Evolutionary conservation across 2,329 filamentous ascomycete genomes (phyloP).

Genomic region (Hymenoscyphus fructigenus): DNA sequence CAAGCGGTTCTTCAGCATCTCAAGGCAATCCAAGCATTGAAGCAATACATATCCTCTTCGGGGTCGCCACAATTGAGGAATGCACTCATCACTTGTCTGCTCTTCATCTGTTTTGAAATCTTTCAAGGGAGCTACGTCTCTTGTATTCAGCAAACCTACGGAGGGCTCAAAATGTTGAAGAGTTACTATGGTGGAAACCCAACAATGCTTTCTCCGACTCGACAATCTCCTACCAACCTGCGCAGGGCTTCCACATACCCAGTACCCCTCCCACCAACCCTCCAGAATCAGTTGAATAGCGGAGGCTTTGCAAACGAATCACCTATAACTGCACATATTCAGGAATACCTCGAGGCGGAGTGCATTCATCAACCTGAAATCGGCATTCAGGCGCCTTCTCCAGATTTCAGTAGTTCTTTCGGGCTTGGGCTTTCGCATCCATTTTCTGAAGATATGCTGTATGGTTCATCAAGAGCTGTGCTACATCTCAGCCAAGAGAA

Average conservation of each 20-base stretch:
- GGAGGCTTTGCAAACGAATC: constrained; percentile 21
- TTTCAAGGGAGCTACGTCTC: constrained; percentile 52
- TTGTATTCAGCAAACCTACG: constrained; percentile 60
- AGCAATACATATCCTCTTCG: constrained; percentile 45
- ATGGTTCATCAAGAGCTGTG: neutral
- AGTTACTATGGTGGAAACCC: constrained; percentile 34
- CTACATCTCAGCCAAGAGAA: neutral
- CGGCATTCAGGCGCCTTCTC: constrained; percentile 6
- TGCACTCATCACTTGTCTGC: constrained; percentile 34
- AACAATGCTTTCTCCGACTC: constrained; percentile 25
- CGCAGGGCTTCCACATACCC: constrained; percentile 4
- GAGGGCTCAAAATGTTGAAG: constrained; percentile 54
- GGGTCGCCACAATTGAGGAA: constrained; percentile 42
- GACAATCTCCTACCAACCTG: constrained; percentile 5
- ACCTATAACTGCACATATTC: constrained; percentile 24
- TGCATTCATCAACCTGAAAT: constrained; percentile 4
- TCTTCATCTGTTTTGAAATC: constrained; percentile 35
- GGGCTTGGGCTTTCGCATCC: neutral
- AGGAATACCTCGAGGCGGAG: constrained; percentile 28
- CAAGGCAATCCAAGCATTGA: constrained; percentile 53
- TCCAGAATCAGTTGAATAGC: constrained; percentile 24
- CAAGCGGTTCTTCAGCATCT: constrained; percentile 60
- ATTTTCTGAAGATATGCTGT: neutral
- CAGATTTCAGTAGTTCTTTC: neutral
- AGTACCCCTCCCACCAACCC: constrained; percentile 13